These are phyloP conservation scores for Larix sibirica DNA, from an alignment of 83 land plant species.

Conservation along the genomic window DNA sequence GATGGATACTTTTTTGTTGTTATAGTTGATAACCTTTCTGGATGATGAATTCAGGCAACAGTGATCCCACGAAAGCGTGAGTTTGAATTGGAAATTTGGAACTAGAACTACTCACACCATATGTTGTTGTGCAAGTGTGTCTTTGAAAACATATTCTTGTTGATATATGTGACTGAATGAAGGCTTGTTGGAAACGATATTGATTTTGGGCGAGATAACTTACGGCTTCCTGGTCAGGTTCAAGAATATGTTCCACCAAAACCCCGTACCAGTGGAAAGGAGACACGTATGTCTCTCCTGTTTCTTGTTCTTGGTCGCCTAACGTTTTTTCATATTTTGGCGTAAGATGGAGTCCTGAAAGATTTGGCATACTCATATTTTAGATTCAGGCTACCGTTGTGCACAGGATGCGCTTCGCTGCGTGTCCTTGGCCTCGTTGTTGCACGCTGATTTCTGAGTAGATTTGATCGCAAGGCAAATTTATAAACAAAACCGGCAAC, in stretches of 20 bases:
- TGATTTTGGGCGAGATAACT: neutral
- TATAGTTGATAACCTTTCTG: neutral
- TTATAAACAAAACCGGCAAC: too few species aligned
- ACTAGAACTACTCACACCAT: neutral
- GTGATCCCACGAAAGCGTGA: neutral
- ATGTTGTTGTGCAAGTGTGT: neutral
- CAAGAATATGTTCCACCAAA: constrained; percentile 50
- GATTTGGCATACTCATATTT: constrained; percentile 61
- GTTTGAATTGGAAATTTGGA: neutral
- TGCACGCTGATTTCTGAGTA: too few species aligned
- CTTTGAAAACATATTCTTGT: constrained; percentile 5
- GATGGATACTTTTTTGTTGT: neutral
- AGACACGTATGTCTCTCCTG: constrained; percentile 21
- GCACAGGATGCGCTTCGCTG: neutral
- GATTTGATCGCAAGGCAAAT: too few species aligned
- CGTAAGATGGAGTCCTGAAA: constrained; percentile 60
- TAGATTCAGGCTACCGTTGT: constrained; percentile 21
- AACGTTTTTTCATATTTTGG: constrained; percentile 43
- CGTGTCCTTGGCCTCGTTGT: too few species aligned
- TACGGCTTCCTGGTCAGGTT: constrained; percentile 49
- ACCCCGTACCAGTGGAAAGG: constrained; percentile 46
- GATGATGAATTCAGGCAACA: neutral
- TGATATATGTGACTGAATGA: neutral
- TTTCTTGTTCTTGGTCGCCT: constrained; percentile 13
- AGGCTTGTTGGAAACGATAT: neutral